A percentile compares a stretch with the other conserved stretches of the same genome.
Evolutionary conservation across 1,284 basidiomycete species (phyloP).

Genomic region (Pisolithus thermaeus): DNA sequence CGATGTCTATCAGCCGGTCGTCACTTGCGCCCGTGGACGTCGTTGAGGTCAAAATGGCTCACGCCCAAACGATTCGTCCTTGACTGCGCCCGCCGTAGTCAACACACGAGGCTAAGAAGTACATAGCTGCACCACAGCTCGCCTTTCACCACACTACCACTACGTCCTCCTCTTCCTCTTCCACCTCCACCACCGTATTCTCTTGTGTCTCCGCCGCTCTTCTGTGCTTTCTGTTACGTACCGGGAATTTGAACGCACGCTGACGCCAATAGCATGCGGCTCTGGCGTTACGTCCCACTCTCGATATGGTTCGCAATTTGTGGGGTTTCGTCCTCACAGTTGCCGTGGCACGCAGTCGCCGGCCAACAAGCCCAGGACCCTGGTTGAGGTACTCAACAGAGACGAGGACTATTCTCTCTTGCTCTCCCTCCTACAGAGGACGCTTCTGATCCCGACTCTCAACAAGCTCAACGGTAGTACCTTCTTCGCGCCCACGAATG

Average conservation of each 20-base stretch:
- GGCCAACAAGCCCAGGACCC: conserved; percentile 33
- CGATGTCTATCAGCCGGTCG: too few species aligned
- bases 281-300: conserved; percentile 31
- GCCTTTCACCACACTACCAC: background rate
- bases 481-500: conserved; percentile 93
- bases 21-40: background rate
- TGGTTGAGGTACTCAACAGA: conserved; percentile 73
- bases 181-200: background rate
- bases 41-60: background rate
- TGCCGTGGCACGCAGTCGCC: conserved; percentile 21
- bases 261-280: conserved; percentile 29
- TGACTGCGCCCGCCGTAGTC: background rate
- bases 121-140: background rate
- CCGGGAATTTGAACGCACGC: background rate
- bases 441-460: conserved; percentile 87
- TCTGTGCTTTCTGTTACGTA: too few species aligned
- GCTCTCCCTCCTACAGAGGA: conserved; percentile 75
- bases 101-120: background rate
- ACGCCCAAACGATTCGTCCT: too few species aligned
- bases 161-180: too few species aligned
- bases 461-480: conserved; percentile 81
- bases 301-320: conserved; percentile 31
- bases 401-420: conserved; percentile 81
- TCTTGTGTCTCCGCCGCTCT: background rate
- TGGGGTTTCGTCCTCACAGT: conserved; percentile 26